phyloP scores from a whole-genome alignment of 148 eudicot genomes.

The Beta vulgaris region DNA sequence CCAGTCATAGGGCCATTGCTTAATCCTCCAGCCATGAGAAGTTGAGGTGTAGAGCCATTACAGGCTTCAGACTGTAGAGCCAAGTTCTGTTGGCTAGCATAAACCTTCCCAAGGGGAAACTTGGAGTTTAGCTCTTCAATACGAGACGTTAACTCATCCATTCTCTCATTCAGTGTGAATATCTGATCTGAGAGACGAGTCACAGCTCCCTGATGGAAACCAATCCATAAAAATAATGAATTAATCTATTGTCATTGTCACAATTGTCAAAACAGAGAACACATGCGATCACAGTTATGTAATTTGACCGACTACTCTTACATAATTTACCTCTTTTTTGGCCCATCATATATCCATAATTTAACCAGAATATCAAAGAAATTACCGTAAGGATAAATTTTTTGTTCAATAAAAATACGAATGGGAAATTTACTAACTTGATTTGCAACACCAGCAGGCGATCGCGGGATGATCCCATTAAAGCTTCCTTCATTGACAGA shows the following conservation, averaged over 20 bases:
- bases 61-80: constrained; percentile 67
- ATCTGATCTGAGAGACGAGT: constrained; percentile 86
- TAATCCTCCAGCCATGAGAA: constrained; percentile 46
- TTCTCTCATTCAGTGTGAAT: constrained; percentile 81
- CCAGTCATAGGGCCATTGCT: constrained; percentile 54
- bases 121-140: constrained; percentile 80
- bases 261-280: background rate
- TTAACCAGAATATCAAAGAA: background rate
- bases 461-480: constrained; percentile 56
- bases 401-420: background rate
- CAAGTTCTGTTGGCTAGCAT: constrained; percentile 76
- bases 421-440: constrained; percentile 45
- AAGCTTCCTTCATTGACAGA: constrained; percentile 55
- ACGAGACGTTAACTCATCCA: constrained; percentile 86
- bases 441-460: constrained; percentile 70
- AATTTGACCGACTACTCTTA: background rate
- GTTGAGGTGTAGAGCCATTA: constrained; percentile 55
- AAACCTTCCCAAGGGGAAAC: constrained; percentile 38
- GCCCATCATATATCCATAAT: background rate
- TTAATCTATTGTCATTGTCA: background rate
- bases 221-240: background rate
- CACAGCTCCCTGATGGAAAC: constrained; percentile 57
- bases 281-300: background rate
- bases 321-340: background rate
- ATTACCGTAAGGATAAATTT: background rate